These are phyloP conservation scores for Tetradesmus lagerheimii DNA, from an alignment of 139 green algal species.

Conservation along the genomic window DNA sequence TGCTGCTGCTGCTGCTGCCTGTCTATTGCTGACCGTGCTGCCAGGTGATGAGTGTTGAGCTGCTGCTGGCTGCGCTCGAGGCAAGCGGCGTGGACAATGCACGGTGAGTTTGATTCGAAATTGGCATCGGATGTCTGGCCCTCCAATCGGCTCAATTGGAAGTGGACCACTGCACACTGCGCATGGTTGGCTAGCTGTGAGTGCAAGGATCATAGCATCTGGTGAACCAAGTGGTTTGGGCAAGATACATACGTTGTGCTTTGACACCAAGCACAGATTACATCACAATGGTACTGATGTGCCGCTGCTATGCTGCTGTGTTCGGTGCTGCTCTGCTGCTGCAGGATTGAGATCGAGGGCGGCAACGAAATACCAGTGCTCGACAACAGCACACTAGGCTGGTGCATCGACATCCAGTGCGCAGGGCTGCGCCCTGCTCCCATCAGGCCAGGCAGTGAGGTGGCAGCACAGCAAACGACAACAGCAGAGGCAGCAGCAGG, in stretches of 20 bases:
- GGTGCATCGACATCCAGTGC: slow-evolving; percentile 65
- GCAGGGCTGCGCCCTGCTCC: slow-evolving; percentile 50
- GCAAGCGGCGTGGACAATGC: slow-evolving; percentile 90
- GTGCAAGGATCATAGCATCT: too few species aligned
- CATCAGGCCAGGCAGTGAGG: slow-evolving; percentile 39
- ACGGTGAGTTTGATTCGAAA: too few species aligned
- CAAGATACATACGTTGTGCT: too few species aligned
- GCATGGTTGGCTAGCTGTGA: too few species aligned
- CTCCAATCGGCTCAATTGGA: too few species aligned
- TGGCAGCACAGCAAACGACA: background rate
- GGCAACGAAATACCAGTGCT: slow-evolving; percentile 80
- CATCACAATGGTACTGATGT: too few species aligned
- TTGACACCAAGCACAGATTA: too few species aligned
- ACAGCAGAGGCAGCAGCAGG: background rate
- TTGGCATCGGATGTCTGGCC: too few species aligned
- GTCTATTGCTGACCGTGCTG: background rate
- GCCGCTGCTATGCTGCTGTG: background rate
- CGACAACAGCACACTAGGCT: slow-evolving; percentile 85
- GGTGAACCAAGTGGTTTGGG: too few species aligned
- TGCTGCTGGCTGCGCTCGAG: slow-evolving; percentile 90
- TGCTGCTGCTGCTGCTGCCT: background rate
- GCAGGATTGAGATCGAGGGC: slow-evolving; percentile 77
- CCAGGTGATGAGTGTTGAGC: slow-evolving; percentile 46
- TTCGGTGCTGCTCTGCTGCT: background rate
- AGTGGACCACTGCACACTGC: too few species aligned